Base-by-base conservation (phyloP, 2,329 filamentous ascomycete species). In the Thermomyces lanuginosus region DNA sequence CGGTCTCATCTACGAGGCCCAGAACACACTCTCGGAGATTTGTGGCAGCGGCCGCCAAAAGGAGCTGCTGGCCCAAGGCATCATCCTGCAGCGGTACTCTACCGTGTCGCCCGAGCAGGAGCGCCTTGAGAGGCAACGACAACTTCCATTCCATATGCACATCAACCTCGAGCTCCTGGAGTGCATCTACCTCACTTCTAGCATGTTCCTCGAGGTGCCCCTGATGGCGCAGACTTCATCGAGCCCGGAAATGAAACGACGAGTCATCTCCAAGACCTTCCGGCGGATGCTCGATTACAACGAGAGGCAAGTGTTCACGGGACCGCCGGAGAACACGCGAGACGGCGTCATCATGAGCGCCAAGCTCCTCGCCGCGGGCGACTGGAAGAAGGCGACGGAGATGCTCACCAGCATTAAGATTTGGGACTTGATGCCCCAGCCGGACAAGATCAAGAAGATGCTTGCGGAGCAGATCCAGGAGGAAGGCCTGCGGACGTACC, bases 81-180 rank as follows among this genome's bases (percentile, higher is more conserved):
- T 98, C 36, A 92, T 95, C 66, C 89, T 98, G 55, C 89, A 98
- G 63, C 73, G 89, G 42, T 98, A 84, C 62, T 86, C 72, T 45
- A 84, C 92, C 48, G 89, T 98, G 35, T 89, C 84, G 18, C 89
- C 89, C 10, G 89, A 98, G 60, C 89, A 98, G 59, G 89, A 98
- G 63, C 80, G 86, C 40, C 69, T 95, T 20, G 89, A 98, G 64
- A 81, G 89, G 53, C 86, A 95, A 61, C 76, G 89, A 45, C 89
- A 98, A 61, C 70, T 98, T 41, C 89, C 89, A 19, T 98, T 98
- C 75, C 89, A 98, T 65, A 93, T 98, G 83, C 89, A 98, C 69
- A 98, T 98, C 66, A 98, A 98, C 66, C 70, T 98, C 27, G 89
- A 98, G 57, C 72, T 98, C 29, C 71, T 98, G 20, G 89, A 98